These are phyloP conservation scores for Tylopilus vinaceipallidus DNA, from an alignment of 768 basidiomycete species.

Conservation along the genomic window DNA sequence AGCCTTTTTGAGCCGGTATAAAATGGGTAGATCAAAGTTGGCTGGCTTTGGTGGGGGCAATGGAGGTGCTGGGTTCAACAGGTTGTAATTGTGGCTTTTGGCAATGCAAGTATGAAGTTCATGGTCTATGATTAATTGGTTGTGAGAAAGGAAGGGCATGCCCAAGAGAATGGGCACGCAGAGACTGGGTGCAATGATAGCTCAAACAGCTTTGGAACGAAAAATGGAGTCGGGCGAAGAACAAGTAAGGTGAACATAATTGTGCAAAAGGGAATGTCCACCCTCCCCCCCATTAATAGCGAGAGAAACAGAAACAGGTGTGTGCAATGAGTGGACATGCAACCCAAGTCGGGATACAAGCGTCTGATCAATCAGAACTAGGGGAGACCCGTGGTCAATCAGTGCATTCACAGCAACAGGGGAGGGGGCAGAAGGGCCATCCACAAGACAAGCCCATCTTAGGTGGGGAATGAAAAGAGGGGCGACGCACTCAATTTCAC, in stretches of 20 bases:
- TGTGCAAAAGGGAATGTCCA: background rate
- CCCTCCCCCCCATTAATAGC: background rate
- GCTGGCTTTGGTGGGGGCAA: background rate
- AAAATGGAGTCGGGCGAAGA: slow-evolving; percentile 7
- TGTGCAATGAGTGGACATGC: background rate
- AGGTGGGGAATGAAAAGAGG: slow-evolving; percentile 10
- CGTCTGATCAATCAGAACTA: slow-evolving; percentile 32
- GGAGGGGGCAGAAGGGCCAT: background rate
- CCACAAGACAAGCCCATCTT: slow-evolving; percentile 10
- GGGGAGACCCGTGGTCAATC: slow-evolving; percentile 30
- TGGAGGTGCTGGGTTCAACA: background rate
- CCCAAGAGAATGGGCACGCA: slow-evolving; percentile 33
- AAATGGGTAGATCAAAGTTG: background rate
- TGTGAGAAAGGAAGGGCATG: slow-evolving; percentile 33
- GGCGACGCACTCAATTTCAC: slow-evolving; percentile 1
- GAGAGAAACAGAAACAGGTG: background rate
- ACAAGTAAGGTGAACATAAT: slow-evolving; percentile 16
- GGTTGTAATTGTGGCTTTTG: slow-evolving; percentile 5
- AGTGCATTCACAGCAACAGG: slow-evolving; percentile 12
- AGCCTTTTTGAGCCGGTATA: background rate
- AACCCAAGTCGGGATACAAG: slow-evolving; percentile 17
- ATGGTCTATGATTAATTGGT: slow-evolving; percentile 36
- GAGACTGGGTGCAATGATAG: slow-evolving; percentile 26
- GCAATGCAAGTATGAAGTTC: background rate
- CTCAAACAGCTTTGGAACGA: slow-evolving; percentile 3